Base-by-base conservation (phyloP, 2,329 filamentous ascomycete species). In the Claviceps sorghi region DNA sequence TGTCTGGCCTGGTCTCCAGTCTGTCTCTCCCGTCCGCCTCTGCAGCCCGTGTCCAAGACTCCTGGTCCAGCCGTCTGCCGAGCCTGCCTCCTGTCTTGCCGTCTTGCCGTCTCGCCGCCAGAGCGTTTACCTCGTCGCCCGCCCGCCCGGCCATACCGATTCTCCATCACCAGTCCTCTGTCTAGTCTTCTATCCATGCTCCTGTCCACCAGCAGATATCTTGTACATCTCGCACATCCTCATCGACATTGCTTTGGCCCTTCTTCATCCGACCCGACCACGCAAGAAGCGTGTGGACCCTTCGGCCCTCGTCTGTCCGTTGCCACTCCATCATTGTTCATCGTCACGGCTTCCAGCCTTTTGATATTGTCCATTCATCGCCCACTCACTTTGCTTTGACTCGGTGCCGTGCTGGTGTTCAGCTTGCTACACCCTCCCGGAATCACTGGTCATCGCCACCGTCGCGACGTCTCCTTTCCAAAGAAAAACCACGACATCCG, bases 191-290 rank as follows among this genome's bases (percentile, higher is more conserved):
- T 19, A 9, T 49, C 45, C 13, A 5, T 15, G 15, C 34, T 5
- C 5, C 36, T 26, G 1, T n/a, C 36, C 17, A n/a, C 15, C 5
- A 26, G 26, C 26, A 26, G 26, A 6, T 17, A n/a, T 38, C 36
- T 38, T 15, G 34, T 11, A 38, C 36, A 8, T n/a, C 15, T 38
- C 17, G 3, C 29, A 22, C 45, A 15, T 36, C 19, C n/a, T 48
- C 30, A 36, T 49, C 44, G 11, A 11, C 19, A 17, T 26, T 41
- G 17, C 46, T 21, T 51, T 38, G 8, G 11, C 53, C 53, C 51
- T 51, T 55, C 48, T 55, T 36, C n/a, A 17, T 44, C 50, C 56
- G 51, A 51, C 52, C 53, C 38, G 48, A 21, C 22, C 41, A 34
- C 36, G 48, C 19, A 36, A n/a, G 21, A n/a, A 30, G 48, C 34